Percentiles rank a stretch among this genome's conserved stretches.
Conservation (phyloP, 2,329 filamentous ascomycete genomes). For the Clarireedia homoeocarpa region DNA sequence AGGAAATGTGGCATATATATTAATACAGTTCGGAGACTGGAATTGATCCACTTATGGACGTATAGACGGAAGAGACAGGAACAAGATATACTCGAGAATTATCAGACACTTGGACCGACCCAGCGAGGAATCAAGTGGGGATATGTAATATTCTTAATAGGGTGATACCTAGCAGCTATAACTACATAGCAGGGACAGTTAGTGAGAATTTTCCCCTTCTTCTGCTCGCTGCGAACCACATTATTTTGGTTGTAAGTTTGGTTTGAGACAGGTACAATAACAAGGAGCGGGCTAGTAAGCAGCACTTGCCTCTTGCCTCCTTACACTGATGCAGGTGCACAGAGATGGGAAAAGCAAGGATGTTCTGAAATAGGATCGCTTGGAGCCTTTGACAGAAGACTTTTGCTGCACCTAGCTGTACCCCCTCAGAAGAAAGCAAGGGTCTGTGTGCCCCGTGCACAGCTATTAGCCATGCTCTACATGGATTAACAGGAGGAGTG, state of each 20-base stretch:
- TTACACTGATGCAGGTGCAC: not conserved
- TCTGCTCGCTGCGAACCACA: not conserved
- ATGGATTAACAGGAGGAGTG: not conserved
- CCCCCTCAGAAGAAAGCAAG: slow-evolving; percentile 2
- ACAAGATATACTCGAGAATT: slow-evolving; percentile 19
- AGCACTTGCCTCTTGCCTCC: not conserved
- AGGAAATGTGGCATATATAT: slow-evolving; percentile 7
- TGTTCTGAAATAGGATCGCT: slow-evolving; percentile 20
- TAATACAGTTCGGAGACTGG: slow-evolving; percentile 6
- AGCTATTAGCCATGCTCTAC: slow-evolving; percentile 1
- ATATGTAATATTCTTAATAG: slow-evolving; percentile 14
- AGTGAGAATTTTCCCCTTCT: slow-evolving; percentile 1
- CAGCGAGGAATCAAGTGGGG: slow-evolving; percentile 13
- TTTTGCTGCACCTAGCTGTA: slow-evolving; percentile 2
- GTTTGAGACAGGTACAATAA: slow-evolving; percentile 19
- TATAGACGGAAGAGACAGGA: slow-evolving; percentile 10
- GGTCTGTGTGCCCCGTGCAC: slow-evolving; percentile 17
- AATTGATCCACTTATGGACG: slow-evolving; percentile 15
- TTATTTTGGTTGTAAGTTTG: slow-evolving; percentile 17
- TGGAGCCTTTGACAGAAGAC: slow-evolving; percentile 13
- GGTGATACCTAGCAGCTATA: slow-evolving; percentile 16
- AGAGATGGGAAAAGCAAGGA: slow-evolving; percentile 5
- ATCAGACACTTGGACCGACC: slow-evolving; percentile 17
- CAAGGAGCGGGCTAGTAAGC: slow-evolving; percentile 1
- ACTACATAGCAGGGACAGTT: slow-evolving; percentile 13